Evolutionary conservation across 2,329 filamentous ascomycete genomes (phyloP), one percentile per base, ranked within the genome.

Genomic region (Talaromyces atroroseus): DNA sequence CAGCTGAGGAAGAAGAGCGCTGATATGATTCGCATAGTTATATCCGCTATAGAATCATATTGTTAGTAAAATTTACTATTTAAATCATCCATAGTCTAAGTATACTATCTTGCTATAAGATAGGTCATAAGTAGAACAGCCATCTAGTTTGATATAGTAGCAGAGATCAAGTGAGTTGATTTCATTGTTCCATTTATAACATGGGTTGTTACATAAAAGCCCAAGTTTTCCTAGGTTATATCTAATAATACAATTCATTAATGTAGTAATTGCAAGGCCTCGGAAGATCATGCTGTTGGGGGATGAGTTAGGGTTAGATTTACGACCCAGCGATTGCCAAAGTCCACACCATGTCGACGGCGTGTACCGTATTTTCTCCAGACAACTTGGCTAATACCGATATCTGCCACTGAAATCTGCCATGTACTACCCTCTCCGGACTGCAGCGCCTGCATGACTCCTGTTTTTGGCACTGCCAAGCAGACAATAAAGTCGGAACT

Each of bases 281-380:
- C 47, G 23, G n/a, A 29, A 24, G 12, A 21, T 66, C 58, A 73
- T 20, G 63, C 61, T 21, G 64, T 54, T 48, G 65, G 49, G 2
- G 68, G 59, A 40, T 73, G 71, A 71, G 81, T 49, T 73, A 21
- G 40, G 40, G 40, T 70, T 73, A 94, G 82, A 64, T 87, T 84
- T 14, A 95, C 79, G 60, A 94, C 85, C 92, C 92, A 97, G 62
- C 86, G 83, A 58, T 86, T 85, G 23, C 90, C 90, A 77, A 96
- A 97, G 65, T 92, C 90, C 56, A 96, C 87, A 0, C 91, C 91
- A 62, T 89, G 86, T 20, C 91, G 84, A 51, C 90, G 83, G 68
- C 88, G 86, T 4, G 89, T 90, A 2, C 89, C 89, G 1, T 89
- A 88, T 69, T 90, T 90, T 67, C 87, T 87, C 88, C 92, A 95